Evolutionary conservation across 495 filamentous ascomycete genomes (phyloP).

Genomic region (Penicillium taxi): DNA sequence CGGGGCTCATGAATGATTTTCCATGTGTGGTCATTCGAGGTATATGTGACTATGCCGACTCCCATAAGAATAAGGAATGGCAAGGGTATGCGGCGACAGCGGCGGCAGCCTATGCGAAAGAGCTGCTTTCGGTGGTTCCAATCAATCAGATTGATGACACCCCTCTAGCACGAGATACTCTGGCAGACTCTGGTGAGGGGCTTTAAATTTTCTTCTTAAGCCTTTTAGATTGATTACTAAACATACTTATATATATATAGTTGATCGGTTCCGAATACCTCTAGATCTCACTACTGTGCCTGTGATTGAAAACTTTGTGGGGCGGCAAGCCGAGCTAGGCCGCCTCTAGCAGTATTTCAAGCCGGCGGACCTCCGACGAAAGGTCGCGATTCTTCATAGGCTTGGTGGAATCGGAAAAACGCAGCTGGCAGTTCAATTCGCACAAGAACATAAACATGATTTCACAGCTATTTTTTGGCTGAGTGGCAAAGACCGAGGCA

Average conservation of each 20-base stretch:
- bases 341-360: constrained; percentile 18
- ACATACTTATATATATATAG: constrained; percentile 4
- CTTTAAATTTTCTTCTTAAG: constrained; percentile 2
- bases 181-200: constrained; percentile 11
- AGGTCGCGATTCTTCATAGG: constrained; percentile 26
- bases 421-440: constrained; percentile 34
- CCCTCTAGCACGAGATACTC: constrained; percentile 4
- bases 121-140: constrained; percentile 17
- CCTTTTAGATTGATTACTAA: constrained; percentile 4
- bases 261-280: constrained; percentile 14
- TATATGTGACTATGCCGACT: constrained; percentile 37
- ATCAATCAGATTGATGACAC: constrained; percentile 5
- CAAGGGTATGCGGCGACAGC: constrained; percentile 32
- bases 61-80: constrained; percentile 36
- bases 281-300: constrained; percentile 19
- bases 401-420: constrained; percentile 40
- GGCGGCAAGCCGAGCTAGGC: constrained; percentile 19
- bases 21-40: constrained; percentile 34
- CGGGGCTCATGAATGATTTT: constrained; percentile 33
- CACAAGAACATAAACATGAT: constrained; percentile 19
- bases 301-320: constrained; percentile 22
- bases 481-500: constrained; percentile 17
- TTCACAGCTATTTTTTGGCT: constrained; percentile 28
- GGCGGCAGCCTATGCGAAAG: constrained; percentile 31
- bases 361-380: constrained; percentile 13